Evolutionary conservation across 345 rosid species (phyloP), one percentile per base, ranked within the genome.

Genomic region (Melaleuca alternifolia): DNA sequence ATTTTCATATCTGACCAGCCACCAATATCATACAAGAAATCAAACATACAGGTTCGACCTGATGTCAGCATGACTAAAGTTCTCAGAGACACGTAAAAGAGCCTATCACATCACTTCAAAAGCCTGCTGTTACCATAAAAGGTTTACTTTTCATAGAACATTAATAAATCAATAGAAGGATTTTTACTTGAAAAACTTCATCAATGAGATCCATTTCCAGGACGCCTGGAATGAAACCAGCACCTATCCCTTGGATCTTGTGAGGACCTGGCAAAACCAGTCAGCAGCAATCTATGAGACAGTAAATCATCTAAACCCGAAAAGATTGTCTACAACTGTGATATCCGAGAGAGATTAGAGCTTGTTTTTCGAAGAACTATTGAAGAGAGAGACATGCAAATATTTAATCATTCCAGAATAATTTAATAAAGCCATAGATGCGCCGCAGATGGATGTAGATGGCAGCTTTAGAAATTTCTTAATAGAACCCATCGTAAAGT

Each of bases 191-290:
- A 92, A 97, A 88, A 86, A 94, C 95, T 93, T 96, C 98, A 90
- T 97, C 97, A 11, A 96, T 89, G 30, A 93, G 81, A 89, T 86
- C 85, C 82, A 95, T 94, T 50, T 95, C 93, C 95, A 97, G 91
- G 88, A 97, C 98, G 86, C 96, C 90, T 41, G 99, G 99, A 53
- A 95, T 85, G 87, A 97, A 97, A 85, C 96, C 99, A 87, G 98
- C 99, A 83, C 99, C 98, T 79, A 97, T 95, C 87, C 98, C 99
- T 90, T 96, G 99, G 90, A 97, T 96, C 92, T 96, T 97, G 91
- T 96, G 99, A 37, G 98, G 98, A 54, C 99, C 98, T 97, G 85
- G 12, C 33, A 50, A 48, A 81, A 46, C 21, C 85, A 37, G 52
- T 24, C 37, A 85, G 54, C n/a, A 87, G 51, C 50, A 50, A 44